Conservation (phyloP, 2,329 filamentous ascomycete genomes). For the Botrytis elliptica region DNA sequence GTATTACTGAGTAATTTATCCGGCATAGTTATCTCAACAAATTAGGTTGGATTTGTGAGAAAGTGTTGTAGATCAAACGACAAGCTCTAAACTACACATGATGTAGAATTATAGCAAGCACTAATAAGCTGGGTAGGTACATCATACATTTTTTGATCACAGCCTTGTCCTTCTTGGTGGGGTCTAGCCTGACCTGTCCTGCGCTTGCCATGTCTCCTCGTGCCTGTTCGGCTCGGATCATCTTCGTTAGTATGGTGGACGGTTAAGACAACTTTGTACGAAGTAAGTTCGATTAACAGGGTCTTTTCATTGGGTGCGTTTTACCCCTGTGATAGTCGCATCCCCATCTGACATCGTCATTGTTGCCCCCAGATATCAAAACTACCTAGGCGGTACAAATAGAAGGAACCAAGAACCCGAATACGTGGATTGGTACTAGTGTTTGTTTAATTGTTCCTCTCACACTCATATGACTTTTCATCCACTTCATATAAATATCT, state of each 20-base stretch:
- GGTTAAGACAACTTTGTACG: no score
- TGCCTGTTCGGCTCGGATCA: conserved; percentile 1
- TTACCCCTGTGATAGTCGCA: not conserved
- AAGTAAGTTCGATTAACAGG: not conserved
- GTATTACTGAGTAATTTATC: not conserved
- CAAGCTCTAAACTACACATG: not conserved
- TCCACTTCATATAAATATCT: not conserved
- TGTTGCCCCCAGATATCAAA: not conserved
- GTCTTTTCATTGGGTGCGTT: not conserved
- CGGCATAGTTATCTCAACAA: conserved; percentile 25
- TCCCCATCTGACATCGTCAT: not conserved
- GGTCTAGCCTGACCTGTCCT: not conserved
- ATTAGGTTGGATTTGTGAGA: not conserved
- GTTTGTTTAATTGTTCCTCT: not conserved
- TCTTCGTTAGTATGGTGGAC: not conserved
- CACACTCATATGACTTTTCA: not conserved
- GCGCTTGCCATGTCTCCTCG: not conserved
- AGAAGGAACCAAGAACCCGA: not conserved
- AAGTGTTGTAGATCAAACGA: not conserved
- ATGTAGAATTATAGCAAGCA: not conserved
- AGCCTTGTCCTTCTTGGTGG: conserved; percentile 11
- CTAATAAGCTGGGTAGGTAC: not conserved
- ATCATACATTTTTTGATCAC: conserved; percentile 8
- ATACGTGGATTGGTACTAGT: not conserved
- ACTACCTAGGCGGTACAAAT: not conserved